Evolutionary conservation across 2,329 filamentous ascomycete species (phyloP), one percentile per base, ranked within the genome.

Genomic region (Monilinia fructicola): DNA sequence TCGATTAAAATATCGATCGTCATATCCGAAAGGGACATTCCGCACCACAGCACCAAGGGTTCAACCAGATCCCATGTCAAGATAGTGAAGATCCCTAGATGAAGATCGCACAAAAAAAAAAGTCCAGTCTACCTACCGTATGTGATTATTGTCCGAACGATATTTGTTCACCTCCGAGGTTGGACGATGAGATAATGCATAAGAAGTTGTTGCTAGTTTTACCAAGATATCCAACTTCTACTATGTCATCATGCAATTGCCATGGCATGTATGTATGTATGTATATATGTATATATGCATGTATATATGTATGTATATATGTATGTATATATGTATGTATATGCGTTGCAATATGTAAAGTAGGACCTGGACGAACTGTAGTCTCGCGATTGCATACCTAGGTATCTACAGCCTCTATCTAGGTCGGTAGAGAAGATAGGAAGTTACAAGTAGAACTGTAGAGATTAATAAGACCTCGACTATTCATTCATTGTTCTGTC

Each of bases 1-100:
- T n/a, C 56, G 42, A 50, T 60, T 35, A 16, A 60, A 60, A 60
- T 23, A 38, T n/a, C 56, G 42, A 60, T 60, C 56, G 35, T 60
- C 56, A 50, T 38, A n/a, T 50, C 58, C n/a, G 9, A 60, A 60
- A 38, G 28, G 28, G 10, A 26, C 9, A 38, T 26, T 50, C 28
- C 14, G 28, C 44, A 38, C 31, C n/a, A 50, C n/a, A 28, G 28
- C 31, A 35, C 12, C 42, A 38, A 48, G 44, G 28, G 21, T 50
- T 35, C n/a, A 9, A 38, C n/a, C 28, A 50, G 28, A 60, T 50
- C n/a, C 55, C 44, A 60, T 50, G 44, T 50, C 44, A 50, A 18
- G 44, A 50, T 60, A 31, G 38, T 60, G 21, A 38, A 50, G 26
- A 50, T 50, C 42, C 28, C 11, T 50, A 23, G 31, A 38, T 50